These are phyloP conservation scores for Fusarium goolgardi DNA, from an alignment of 2,329 filamentous ascomycete species.

Conservation along the genomic window DNA sequence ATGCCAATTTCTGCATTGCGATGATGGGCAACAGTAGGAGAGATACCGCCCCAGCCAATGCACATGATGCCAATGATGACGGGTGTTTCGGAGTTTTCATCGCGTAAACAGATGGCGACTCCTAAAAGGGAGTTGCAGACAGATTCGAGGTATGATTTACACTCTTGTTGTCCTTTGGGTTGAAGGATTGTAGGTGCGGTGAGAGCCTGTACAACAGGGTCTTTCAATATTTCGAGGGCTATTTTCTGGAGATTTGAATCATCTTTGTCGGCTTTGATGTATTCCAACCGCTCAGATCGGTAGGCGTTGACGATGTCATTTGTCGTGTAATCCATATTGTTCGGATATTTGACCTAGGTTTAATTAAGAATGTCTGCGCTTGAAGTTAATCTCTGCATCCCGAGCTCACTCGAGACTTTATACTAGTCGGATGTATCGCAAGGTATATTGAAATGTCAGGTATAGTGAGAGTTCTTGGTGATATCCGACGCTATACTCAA, in stretches of 20 bases:
- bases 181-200: slow-evolving; percentile 2
- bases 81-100: background rate
- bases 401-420: background rate
- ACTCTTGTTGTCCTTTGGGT: slow-evolving; percentile 6
- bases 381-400: too few species aligned
- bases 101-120: slow-evolving; percentile 9
- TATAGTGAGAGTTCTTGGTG: too few species aligned
- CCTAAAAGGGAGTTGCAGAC: slow-evolving; percentile 11
- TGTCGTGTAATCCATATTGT: slow-evolving; percentile 20
- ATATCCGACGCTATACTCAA: slow-evolving; percentile 3
- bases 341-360: too few species aligned
- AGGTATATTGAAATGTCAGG: background rate
- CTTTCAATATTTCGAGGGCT: background rate
- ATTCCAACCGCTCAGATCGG: slow-evolving; percentile 5
- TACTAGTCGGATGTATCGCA: fast-evolving
- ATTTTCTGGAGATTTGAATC: background rate
- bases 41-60: slow-evolving; percentile 22
- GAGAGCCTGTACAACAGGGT: slow-evolving; percentile 15
- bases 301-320: slow-evolving; percentile 11
- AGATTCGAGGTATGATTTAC: slow-evolving; percentile 11
- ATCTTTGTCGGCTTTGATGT: slow-evolving; percentile 5
- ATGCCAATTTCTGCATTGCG: slow-evolving; percentile 21
- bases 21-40: background rate
- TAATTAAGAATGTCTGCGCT: too few species aligned
- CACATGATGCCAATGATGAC: slow-evolving; percentile 21